phyloP scores from a whole-genome alignment of 345 rosid species.

The Kernera saxatilis region DNA sequence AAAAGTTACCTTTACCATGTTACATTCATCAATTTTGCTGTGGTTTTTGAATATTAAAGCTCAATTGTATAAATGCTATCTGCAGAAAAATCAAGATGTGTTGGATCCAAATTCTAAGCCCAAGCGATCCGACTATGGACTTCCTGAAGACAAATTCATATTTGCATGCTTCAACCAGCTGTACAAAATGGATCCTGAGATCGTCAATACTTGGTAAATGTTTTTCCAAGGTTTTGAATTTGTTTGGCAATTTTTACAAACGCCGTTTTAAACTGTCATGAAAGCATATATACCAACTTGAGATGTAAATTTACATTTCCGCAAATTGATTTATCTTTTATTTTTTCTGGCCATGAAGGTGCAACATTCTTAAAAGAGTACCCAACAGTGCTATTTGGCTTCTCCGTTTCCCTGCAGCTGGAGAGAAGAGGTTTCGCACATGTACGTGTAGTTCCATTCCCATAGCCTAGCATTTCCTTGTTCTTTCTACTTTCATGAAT shows the following conservation, averaged over 20 bases:
- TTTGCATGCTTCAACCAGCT: conserved; percentile 99
- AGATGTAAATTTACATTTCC: neutral
- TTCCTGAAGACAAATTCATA: conserved; percentile 92
- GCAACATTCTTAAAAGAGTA: conserved; percentile 93
- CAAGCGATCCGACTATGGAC: conserved; percentile 84
- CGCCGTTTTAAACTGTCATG: neutral
- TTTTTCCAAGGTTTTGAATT: neutral
- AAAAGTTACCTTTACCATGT: neutral
- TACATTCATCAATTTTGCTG: neutral
- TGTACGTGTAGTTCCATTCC: conserved; percentile 41
- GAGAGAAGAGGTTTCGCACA: conserved; percentile 84
- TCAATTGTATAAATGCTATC: neutral
- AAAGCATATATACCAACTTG: neutral
- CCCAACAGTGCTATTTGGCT: conserved; percentile 99
- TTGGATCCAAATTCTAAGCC: conserved; percentile 71
- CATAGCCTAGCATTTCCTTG: neutral
- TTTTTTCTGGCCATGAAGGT: conserved; percentile 40
- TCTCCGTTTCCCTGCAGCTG: conserved; percentile 97
- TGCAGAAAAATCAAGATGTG: conserved; percentile 88
- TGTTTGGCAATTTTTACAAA: neutral
- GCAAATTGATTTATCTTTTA: neutral
- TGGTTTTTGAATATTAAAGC: neutral
- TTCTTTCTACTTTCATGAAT: neutral
- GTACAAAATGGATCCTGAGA: conserved; percentile 99
- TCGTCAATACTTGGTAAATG: conserved; percentile 77